Base-by-base conservation (phyloP, 305 asterid species). In the Andrographis paniculata region DNA sequence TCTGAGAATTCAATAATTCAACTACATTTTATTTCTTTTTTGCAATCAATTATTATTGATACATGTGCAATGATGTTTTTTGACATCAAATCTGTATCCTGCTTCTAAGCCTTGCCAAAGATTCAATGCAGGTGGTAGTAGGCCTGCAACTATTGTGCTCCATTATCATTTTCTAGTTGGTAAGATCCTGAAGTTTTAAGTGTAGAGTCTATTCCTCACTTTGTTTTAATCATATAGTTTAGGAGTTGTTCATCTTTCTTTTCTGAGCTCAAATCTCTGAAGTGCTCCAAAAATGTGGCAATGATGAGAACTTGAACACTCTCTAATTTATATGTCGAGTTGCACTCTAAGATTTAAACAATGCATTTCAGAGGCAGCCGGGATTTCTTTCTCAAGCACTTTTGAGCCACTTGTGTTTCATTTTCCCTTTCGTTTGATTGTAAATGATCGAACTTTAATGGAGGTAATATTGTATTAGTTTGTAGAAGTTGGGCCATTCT, bases 331-430 rank as follows among this genome's bases (percentile, higher is more conserved):
- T 43, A 22, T 13, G 9, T 33, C 60, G 71, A 60, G 58, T 36
- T 69, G 30, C 8, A 36, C 65, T 64, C 71, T 55, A 52, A 16
- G 21, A 50, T 11, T 50, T 24, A 4, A 45, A 50, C 48, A 35
- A 51, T 64, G 51, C 17, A 14, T n/a, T 60, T 56, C 56, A 12
- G 71, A 23, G 56, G 68, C 3, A 14, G 45, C 76, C 10, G 33
- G 60, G 71, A 64, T 68, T 48, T 60, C 37, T 47, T 64, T 49
- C 45, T 64, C 75, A 69, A 69, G 75, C 75, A 64, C 76, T 64
- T 69, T 64, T 69, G 75, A 69, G 75, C 71, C 71, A 64, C 65
- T 37, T 28, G 11, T 6, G 0, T 45, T 9, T 36, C 6, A 13
- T 14, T 36, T 5, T 23, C 8, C 8, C 8, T 3, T 24, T 24